phyloP scores from a whole-genome alignment of 176 grass and related monocot species.

The Stipa capillata region DNA sequence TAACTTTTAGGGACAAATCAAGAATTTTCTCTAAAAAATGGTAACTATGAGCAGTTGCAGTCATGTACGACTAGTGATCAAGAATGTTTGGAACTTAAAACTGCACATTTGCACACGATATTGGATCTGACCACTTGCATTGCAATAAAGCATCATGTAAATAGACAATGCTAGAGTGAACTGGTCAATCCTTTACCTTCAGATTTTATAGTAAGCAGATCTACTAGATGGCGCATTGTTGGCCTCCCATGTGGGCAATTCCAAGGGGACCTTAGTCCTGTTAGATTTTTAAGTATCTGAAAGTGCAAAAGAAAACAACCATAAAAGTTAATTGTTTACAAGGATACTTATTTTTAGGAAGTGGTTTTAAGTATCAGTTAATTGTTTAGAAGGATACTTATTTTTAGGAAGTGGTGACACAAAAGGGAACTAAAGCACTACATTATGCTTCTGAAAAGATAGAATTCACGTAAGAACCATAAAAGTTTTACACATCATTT shows the following conservation, averaged over 20 bases:
- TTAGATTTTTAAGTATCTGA: constrained; percentile 78
- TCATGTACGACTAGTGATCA: neutral
- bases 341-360: neutral
- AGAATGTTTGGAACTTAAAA: neutral
- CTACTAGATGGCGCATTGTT: constrained; percentile 89
- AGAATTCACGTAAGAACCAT: neutral
- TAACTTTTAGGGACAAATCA: neutral
- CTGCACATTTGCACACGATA: neutral
- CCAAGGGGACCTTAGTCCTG: constrained; percentile 70
- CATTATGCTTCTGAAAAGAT: neutral
- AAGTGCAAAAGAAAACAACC: constrained; percentile 33
- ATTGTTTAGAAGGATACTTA: neutral
- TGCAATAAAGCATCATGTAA: neutral
- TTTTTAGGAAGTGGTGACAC: neutral
- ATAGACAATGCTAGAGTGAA: constrained; percentile 7
- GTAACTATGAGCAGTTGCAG: neutral
- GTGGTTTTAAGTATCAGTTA: constrained; percentile 67
- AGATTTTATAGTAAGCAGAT: constrained; percentile 44
- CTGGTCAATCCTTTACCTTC: constrained; percentile 26
- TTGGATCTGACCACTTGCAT: neutral
- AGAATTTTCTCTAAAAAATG: no score
- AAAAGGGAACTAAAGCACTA: neutral
- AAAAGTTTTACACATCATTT: neutral
- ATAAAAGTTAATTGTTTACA: neutral
- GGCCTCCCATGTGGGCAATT: constrained; percentile 97